Conservation (phyloP, 495 filamentous ascomycete genomes). For the Neurospora discreta region DNA sequence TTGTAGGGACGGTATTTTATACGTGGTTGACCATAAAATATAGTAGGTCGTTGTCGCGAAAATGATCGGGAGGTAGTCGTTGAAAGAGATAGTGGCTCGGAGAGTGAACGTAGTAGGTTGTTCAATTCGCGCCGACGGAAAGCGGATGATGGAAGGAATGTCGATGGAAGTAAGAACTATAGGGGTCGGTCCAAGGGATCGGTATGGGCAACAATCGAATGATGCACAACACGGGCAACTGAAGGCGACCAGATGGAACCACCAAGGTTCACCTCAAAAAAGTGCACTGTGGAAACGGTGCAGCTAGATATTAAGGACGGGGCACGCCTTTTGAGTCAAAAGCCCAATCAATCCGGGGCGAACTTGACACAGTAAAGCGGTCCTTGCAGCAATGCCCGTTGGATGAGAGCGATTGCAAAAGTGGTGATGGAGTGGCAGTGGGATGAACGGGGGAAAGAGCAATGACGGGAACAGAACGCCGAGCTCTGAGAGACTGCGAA, state of each 20-base stretch:
- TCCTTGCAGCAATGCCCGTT: not conserved
- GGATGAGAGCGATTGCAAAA: not conserved
- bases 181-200: not conserved
- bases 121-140: not conserved
- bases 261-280: not conserved
- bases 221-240: not conserved
- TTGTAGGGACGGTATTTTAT: not conserved
- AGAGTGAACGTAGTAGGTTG: not conserved
- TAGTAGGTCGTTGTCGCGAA: not conserved
- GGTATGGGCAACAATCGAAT: not conserved
- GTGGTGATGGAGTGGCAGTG: not conserved
- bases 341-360: not conserved
- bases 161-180: not conserved
- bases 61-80: not conserved
- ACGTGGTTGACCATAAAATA: not conserved
- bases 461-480: not conserved
- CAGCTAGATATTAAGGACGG: not conserved
- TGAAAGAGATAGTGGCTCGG: not conserved
- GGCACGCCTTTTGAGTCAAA: not conserved
- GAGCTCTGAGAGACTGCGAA: not conserved
- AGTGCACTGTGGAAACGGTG: not conserved
- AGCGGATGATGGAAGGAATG: not conserved
- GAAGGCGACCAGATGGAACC: not conserved
- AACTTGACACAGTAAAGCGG: not conserved
- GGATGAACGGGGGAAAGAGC: not conserved